These are phyloP conservation scores for Acorus calamus DNA, from an alignment of 106 monocot species.

Conservation along the genomic window DNA sequence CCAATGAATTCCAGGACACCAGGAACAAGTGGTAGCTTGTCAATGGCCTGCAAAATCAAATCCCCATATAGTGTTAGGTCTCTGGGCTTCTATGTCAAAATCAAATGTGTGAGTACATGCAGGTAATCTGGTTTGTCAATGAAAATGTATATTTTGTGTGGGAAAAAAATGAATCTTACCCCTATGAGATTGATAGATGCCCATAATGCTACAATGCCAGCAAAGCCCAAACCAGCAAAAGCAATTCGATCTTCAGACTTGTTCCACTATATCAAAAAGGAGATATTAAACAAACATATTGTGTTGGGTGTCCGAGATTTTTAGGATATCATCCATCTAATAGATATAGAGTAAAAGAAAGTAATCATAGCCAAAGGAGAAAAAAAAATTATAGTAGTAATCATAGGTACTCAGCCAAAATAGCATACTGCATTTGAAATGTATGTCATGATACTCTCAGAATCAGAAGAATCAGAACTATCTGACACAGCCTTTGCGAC, in stretches of 20 bases:
- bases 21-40: conserved; percentile 71
- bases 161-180: conserved; percentile 20
- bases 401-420: neutral
- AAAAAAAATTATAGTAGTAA: neutral
- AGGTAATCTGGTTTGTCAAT: too few species aligned
- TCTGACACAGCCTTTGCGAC: conserved; percentile 43
- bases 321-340: neutral
- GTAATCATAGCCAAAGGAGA: neutral
- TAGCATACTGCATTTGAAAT: conserved; percentile 47
- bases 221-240: conserved; percentile 73
- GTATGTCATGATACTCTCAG: conserved; percentile 49
- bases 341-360: neutral
- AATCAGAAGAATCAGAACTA: conserved; percentile 51
- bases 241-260: conserved; percentile 68
- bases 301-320: neutral
- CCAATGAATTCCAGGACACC: conserved; percentile 59
- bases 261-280: conserved; percentile 43
- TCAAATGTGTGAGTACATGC: too few species aligned
- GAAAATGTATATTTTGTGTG: neutral
- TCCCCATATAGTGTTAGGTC: too few species aligned
- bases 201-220: conserved; percentile 65
- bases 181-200: conserved; percentile 56
- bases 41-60: conserved; percentile 51
- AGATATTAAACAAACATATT: neutral
- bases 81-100: too few species aligned